Base-by-base conservation (phyloP, 1,284 basidiomycete species). In the Flammula alnicola region DNA sequence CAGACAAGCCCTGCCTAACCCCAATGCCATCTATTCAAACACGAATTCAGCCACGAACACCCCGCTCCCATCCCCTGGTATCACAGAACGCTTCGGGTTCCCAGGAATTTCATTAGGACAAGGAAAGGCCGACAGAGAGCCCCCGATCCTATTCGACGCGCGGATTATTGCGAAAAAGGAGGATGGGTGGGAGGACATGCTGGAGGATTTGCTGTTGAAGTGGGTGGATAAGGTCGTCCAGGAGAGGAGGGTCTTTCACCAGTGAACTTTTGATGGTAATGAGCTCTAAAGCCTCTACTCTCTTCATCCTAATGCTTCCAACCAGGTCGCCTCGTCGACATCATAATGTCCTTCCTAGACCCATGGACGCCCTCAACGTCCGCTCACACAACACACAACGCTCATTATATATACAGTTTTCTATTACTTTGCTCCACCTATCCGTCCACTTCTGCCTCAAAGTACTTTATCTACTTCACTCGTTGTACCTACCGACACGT, bases 151-250 rank as follows among this genome's bases (percentile, higher is more conserved):
- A 6, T 93, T 95, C 58, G 89, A 93, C 60, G 83, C 90, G 0
- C 79, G 79, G 41, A 65, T 83, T 9, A 80, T 94, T 1, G 91
- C 91, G 27, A 76, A 83, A 47, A 80, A 77, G 51, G 89, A 88
- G 7, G 74, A 78, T 0, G 91, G 88, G 0, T 95, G 93, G 93
- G 84, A 91, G 46, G 71, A 73, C 16, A 91, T 93, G 87, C 73
- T 95, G 9, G 83, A 86, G 63, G 60, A 62, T 10, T 75, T 82
- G 0, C 67, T 93, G 8, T 39, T 78, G 31, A 69, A 73, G 30
- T 95, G 93, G 92, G 76, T 86, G 51, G 72, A 77, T 16, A 81
- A 77, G 25, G 84, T 87, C 2, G 79, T 88, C 3, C 78, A 81
- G 30, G 92, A 95, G 69, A 73, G 75, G 54, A 51, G 61, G 41